Percentiles rank a stretch among this genome's conserved stretches.
Evolutionary conservation across 306 rosid genomes (phyloP).

Genomic region (Medicago lupulina): DNA sequence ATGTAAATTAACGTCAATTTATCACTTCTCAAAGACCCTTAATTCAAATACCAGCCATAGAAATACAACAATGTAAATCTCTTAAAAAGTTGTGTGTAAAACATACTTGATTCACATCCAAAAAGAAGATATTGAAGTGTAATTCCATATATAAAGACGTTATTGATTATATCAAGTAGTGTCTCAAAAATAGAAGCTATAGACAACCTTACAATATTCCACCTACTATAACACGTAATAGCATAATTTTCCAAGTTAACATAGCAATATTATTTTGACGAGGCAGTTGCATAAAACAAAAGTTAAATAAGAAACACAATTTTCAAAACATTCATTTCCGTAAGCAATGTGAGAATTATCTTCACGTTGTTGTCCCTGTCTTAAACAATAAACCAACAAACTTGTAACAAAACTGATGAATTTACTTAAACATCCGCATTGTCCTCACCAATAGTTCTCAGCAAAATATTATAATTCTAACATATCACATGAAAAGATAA

Average conservation of each 20-base stretch:
- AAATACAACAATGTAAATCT: too few species aligned
- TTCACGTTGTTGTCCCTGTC: not conserved
- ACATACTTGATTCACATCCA: too few species aligned
- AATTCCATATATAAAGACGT: too few species aligned
- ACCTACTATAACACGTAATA: not conserved
- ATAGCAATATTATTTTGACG: not conserved
- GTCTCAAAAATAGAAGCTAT: not conserved
- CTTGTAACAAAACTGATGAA: not conserved
- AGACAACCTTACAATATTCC: not conserved
- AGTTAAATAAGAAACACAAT: not conserved
- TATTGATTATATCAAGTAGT: too few species aligned
- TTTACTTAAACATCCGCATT: not conserved
- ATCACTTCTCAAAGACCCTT: too few species aligned
- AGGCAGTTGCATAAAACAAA: not conserved
- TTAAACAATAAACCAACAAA: constrained; percentile 5
- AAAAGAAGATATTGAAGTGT: too few species aligned
- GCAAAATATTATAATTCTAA: not conserved
- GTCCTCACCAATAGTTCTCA: not conserved
- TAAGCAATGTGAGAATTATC: not conserved
- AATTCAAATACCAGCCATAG: too few species aligned
- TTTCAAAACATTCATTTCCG: not conserved
- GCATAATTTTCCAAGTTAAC: not conserved
- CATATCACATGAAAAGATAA: not conserved
- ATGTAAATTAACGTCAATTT: too few species aligned
- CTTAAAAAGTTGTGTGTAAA: too few species aligned